These are phyloP conservation scores for Magnusiomyces tetraspermus DNA, from an alignment of 1,139 yeast species.

Conservation along the genomic window DNA sequence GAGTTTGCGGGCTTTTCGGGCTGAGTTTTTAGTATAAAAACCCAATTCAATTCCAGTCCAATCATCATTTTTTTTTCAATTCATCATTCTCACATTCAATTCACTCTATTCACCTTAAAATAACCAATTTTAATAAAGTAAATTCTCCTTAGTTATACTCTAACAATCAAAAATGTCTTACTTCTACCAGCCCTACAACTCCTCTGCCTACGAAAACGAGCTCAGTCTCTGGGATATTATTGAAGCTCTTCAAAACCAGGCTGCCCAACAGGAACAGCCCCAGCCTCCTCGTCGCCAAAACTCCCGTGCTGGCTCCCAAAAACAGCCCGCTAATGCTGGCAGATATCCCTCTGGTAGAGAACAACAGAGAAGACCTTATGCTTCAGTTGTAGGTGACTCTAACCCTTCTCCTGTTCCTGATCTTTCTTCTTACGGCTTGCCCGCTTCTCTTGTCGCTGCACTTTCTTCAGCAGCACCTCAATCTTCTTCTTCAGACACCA, in stretches of 20 bases:
- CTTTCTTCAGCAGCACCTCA: slow-evolving; percentile 86
- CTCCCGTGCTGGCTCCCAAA: neutral
- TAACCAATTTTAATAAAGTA: no score
- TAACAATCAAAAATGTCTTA: slow-evolving; percentile 2
- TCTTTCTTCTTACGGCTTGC: neutral
- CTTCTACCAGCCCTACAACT: neutral
- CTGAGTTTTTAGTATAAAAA: no score
- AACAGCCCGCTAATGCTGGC: slow-evolving; percentile 33
- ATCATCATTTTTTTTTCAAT: no score
- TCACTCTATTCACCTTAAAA: neutral
- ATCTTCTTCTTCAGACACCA: slow-evolving; percentile 61
- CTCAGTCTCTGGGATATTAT: slow-evolving; percentile 1
- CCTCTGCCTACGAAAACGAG: neutral
- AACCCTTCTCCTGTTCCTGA: neutral
- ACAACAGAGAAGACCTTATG: no score
- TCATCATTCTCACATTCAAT: no score
- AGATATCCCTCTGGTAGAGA: no score
- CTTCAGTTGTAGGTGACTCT: neutral
- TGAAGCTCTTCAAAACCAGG: slow-evolving; percentile 5
- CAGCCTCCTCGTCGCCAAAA: neutral
- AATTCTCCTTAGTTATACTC: no score
- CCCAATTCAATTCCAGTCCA: no score
- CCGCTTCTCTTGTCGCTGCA: slow-evolving; percentile 20
- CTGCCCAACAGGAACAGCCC: neutral
- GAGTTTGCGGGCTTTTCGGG: no score